phyloP scores from a whole-genome alignment of 441 rosid species.

The Erodium chrysanthum region DNA sequence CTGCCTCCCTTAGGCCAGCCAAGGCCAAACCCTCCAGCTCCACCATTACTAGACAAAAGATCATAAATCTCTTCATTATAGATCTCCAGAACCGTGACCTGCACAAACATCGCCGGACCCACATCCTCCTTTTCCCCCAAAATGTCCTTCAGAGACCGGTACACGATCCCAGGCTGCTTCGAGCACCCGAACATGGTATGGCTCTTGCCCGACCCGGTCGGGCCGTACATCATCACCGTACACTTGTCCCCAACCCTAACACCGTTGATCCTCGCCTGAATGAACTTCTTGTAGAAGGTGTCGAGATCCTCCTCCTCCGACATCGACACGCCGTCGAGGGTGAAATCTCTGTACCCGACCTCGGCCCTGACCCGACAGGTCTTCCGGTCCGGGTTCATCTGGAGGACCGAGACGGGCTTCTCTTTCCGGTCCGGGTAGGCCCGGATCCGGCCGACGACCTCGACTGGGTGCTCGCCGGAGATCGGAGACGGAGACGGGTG shows the following conservation, averaged over 20 bases:
- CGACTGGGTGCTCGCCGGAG: constrained; percentile 66
- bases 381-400: constrained; percentile 43
- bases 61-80: constrained; percentile 92
- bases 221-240: constrained; percentile 91
- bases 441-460: constrained; percentile 76
- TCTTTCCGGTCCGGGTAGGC: constrained; percentile 57
- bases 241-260: constrained; percentile 72
- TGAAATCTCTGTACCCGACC: constrained; percentile 78
- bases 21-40: constrained; percentile 46
- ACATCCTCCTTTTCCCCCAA: constrained; percentile 48
- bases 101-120: constrained; percentile 48
- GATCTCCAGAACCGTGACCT: constrained; percentile 85
- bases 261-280: constrained; percentile 59
- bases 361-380: constrained; percentile 70
- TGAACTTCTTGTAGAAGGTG: constrained; percentile 60
- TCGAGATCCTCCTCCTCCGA: constrained; percentile 69
- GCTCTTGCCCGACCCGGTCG: constrained; percentile 90
- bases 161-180: constrained; percentile 85
- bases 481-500: constrained; percentile 39
- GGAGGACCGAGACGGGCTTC: constrained; percentile 39
- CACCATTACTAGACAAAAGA: constrained; percentile 53
- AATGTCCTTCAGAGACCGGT: constrained; percentile 55
- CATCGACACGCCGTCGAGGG: constrained; percentile 73
- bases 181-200: constrained; percentile 86
- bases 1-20: constrained; percentile 74